Conservation (phyloP, 2,329 filamentous ascomycete genomes). For the Claviceps maximensis region DNA sequence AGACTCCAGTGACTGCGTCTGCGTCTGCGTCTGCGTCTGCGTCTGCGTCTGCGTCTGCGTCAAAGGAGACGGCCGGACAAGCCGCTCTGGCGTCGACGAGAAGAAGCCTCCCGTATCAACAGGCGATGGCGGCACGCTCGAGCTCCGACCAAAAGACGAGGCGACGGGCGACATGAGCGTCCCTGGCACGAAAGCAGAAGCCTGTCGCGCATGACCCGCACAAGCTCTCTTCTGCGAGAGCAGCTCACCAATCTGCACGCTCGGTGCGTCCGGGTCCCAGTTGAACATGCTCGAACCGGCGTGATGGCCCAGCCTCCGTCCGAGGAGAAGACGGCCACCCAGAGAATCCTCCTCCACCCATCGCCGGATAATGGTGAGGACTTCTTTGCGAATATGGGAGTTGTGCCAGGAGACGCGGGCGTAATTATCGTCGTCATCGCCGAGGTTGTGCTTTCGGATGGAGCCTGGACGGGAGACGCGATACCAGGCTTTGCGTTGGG, state of each 20-base stretch:
- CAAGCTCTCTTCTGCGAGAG: conserved; percentile 14
- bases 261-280: conserved; percentile 42
- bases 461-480: conserved; percentile 48
- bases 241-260: conserved; percentile 32
- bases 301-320: conserved; percentile 20
- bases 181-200: conserved; percentile 8
- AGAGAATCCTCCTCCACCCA: conserved; percentile 56
- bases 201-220: conserved; percentile 7
- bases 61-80: background rate
- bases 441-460: conserved; percentile 40
- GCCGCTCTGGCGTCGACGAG: background rate
- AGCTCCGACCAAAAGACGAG: background rate
- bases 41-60: background rate
- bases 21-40: no score
- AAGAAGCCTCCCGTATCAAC: background rate
- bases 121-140: conserved; percentile 6
- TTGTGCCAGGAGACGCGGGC: conserved; percentile 42
- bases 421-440: conserved; percentile 48
- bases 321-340: conserved; percentile 31
- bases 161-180: background rate
- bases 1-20: no score
- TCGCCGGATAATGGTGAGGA: conserved; percentile 43
- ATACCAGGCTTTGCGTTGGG: conserved; percentile 53
- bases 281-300: conserved; percentile 42
- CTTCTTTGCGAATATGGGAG: conserved; percentile 40